Conservation (phyloP, 768 basidiomycete genomes). For the Naganishia vaughanmartiniae region DNA sequence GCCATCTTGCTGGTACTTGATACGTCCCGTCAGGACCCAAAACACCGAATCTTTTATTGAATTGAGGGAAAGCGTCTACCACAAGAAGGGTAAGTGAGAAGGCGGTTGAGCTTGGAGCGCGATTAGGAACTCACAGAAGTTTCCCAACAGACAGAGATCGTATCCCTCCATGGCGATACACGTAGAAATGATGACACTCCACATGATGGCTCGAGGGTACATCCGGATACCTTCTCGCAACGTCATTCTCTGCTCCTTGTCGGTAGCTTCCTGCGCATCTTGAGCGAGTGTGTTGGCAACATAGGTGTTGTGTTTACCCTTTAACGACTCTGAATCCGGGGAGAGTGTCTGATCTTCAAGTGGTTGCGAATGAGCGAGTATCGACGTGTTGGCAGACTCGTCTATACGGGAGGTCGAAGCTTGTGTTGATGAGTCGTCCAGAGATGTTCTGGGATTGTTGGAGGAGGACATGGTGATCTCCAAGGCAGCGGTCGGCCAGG, state of each 20-base stretch:
- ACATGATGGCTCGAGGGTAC: slow-evolving; percentile 52
- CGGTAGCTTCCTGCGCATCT: slow-evolving; percentile 30
- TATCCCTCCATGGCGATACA: slow-evolving; percentile 50
- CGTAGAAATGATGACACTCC: slow-evolving; percentile 44
- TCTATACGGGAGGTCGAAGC: not conserved
- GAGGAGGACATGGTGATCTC: not conserved
- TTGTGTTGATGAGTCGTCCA: not conserved
- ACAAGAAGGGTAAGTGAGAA: not conserved
- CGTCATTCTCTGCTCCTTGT: slow-evolving; percentile 29
- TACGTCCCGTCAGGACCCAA: slow-evolving; percentile 43
- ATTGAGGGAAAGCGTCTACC: slow-evolving; percentile 44
- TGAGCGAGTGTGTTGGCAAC: slow-evolving; percentile 23
- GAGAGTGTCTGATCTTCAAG: not conserved
- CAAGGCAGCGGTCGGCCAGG: not conserved
- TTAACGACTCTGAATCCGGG: slow-evolving; percentile 4
- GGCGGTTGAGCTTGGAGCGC: not conserved
- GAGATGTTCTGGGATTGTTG: not conserved
- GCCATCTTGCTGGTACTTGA: slow-evolving; percentile 53
- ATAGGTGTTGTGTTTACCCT: not conserved
- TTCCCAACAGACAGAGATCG: slow-evolving; percentile 34
- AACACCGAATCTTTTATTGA: slow-evolving; percentile 46
- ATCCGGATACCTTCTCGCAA: slow-evolving; percentile 43
- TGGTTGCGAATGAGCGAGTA: not conserved
- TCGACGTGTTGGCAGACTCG: not conserved
- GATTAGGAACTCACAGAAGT: slow-evolving; percentile 24